Conservation (phyloP, 352 stramenopile species). For the Pythium sp. region DNA sequence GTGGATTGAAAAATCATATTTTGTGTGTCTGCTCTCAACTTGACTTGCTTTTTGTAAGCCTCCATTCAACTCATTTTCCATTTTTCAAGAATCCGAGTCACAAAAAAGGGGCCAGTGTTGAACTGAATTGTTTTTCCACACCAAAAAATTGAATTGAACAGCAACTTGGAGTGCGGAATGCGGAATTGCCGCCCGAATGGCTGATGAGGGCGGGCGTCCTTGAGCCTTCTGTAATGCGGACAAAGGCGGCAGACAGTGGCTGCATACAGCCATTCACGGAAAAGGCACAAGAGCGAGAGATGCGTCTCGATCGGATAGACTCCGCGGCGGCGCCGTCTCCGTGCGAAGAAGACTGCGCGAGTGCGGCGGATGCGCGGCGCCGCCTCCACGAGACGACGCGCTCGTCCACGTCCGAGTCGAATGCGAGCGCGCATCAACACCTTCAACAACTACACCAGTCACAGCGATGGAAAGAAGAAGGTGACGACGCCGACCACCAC, state of each 20-base stretch:
- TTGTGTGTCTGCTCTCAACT: not conserved
- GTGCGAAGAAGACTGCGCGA: not conserved
- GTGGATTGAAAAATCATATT: not conserved
- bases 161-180: not conserved
- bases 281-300: not conserved
- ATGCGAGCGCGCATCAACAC: not conserved
- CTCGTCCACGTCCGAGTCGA: constrained; percentile 15
- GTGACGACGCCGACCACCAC: constrained; percentile 18
- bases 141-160: not conserved
- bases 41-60: constrained; percentile 7
- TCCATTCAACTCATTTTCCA: not conserved
- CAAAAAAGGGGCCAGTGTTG: not conserved
- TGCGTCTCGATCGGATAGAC: constrained; percentile 14
- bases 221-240: not conserved
- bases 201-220: not conserved
- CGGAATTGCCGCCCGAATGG: not conserved
- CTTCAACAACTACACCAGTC: not conserved
- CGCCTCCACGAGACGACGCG: not conserved
- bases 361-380: not conserved
- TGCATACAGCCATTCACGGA: constrained; percentile 9
- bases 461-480: constrained; percentile 12
- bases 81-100: not conserved
- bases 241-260: too few relatives aligned
- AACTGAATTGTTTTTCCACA: not conserved
- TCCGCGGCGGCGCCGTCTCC: not conserved